These are phyloP conservation scores for Nigrospora sphaerica DNA, from an alignment of 2,329 filamentous ascomycete species.

Conservation along the genomic window DNA sequence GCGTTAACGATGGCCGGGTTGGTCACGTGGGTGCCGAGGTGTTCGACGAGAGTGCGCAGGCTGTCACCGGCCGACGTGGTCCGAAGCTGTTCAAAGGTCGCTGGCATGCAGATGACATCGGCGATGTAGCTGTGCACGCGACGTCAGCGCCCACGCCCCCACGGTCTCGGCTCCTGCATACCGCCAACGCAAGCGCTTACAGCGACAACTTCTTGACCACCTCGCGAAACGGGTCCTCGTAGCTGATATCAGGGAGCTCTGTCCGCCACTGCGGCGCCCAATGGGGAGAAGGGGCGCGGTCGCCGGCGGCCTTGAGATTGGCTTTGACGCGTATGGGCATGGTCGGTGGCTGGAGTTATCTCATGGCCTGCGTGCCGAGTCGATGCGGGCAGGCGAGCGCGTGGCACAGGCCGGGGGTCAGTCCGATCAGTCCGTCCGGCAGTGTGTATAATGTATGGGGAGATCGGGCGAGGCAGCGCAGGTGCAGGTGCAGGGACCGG, in stretches of 20 bases:
- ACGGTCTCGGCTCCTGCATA: neutral
- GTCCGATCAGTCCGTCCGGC: too few relatives aligned
- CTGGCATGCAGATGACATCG: constrained; percentile 55
- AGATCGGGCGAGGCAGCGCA: too few relatives aligned
- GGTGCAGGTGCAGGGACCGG: too few relatives aligned
- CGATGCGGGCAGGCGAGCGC: neutral
- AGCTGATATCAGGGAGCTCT: constrained; percentile 48
- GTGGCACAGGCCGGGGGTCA: too few relatives aligned
- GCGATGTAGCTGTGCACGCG: constrained; percentile 47
- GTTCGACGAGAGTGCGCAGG: constrained; percentile 52
- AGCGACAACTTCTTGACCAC: constrained; percentile 61
- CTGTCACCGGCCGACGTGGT: constrained; percentile 57
- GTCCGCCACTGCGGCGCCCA: constrained; percentile 12
- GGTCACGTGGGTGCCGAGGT: constrained; percentile 55
- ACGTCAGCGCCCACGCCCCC: neutral
- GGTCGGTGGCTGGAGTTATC: neutral
- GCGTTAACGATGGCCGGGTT: constrained; percentile 68
- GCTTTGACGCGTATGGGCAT: constrained; percentile 36
- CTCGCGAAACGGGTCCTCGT: constrained; percentile 53
- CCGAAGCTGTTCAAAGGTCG: constrained; percentile 67
- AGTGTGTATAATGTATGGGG: too few relatives aligned
- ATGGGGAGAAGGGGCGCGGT: constrained; percentile 28
- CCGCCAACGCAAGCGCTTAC: constrained; percentile 28
- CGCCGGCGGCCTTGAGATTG: constrained; percentile 17
- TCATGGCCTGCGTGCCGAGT: neutral